Percentiles rank a stretch among this genome's conserved stretches.
Conservation (phyloP, 805 yeast genomes). For the Schwanniomyces polymorphus region DNA sequence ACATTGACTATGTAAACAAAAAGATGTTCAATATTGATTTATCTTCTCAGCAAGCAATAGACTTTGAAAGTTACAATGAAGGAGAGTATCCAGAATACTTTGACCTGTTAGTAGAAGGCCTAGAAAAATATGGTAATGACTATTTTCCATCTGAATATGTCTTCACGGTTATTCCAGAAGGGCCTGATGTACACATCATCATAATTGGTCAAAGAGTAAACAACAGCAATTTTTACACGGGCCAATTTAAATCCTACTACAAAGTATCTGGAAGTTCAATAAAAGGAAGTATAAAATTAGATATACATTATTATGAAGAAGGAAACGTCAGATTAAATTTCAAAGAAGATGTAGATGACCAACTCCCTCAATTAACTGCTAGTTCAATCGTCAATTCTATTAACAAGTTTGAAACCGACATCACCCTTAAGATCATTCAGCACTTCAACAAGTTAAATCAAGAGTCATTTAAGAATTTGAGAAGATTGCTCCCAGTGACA, state of each 20-base stretch:
- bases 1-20: slow-evolving; percentile 50
- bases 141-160: slow-evolving; percentile 64
- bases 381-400: slow-evolving; percentile 46
- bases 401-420: slow-evolving; percentile 53
- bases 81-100: slow-evolving; percentile 26
- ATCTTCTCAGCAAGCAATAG: slow-evolving; percentile 46
- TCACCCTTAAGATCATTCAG: slow-evolving; percentile 59
- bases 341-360: slow-evolving; percentile 30
- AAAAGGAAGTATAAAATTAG: slow-evolving; percentile 59
- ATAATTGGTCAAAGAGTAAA: slow-evolving; percentile 73
- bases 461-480: slow-evolving; percentile 72
- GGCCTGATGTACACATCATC: slow-evolving; percentile 43
- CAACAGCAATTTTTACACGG: slow-evolving; percentile 82
- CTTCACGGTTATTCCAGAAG: slow-evolving; percentile 42
- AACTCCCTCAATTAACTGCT: slow-evolving; percentile 20
- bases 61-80: slow-evolving; percentile 43
- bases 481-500: slow-evolving; percentile 91
- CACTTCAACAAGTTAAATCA: slow-evolving; percentile 76
- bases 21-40: slow-evolving; percentile 62
- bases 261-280: slow-evolving; percentile 33
- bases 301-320: slow-evolving; percentile 92
- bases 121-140: slow-evolving; percentile 55
- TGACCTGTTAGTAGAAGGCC: slow-evolving; percentile 25
- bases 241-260: slow-evolving; percentile 80
- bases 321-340: slow-evolving; percentile 83